Base-by-base conservation (phyloP, 495 filamentous ascomycete genomes). In the Hypoxylon crocopeplum region DNA sequence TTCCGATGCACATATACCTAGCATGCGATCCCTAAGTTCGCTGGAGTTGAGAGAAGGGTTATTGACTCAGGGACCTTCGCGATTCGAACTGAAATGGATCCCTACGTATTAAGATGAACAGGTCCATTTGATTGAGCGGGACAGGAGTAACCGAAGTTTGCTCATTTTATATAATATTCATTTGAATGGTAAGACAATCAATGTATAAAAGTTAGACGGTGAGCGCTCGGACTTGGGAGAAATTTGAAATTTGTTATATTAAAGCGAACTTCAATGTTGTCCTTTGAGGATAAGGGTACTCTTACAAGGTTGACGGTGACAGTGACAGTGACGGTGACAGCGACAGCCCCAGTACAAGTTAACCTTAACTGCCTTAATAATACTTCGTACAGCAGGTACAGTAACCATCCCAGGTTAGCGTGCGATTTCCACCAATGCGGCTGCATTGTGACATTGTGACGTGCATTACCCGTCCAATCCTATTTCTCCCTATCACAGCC, bases 81-180 rank as follows among this genome's bases (percentile, higher is more conserved):
- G 24, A 27, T 27, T 49, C 29, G 37, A 48, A 15, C 19, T 36
- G 45, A 48, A 48, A 48, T 27, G 24, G 24, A 27, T 27, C 24
- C n/a, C n/a, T n/a, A n/a, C n/a, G 34, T 52, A 59, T 59, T 59
- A 33, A 36, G 48, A 59, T 53, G 24, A 46, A 48, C 41, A 27
- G 40, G 3, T 45, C 46, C 55, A 59, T 47, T 27, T 3, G 37
- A 36, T 21, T 34, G 21, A 54, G 42, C 47, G 52, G n/a, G 25
- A n/a, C 59, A 47, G 59, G 59, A 57, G 52, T 34, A 63, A 56
- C 52, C 52, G 59, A 63, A 53, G 52, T 63, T 57, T 52, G 52
- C 53, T 63, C 59, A 53, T 63, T 57, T 63, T 40, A 38, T 42
- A 44, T 38, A 3, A 45, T 41, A 38, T 34, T 12, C 7, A 34